Percentiles rank a stretch among this genome's conserved stretches.
Evolutionary conservation across 176 grass and related monocot genomes (phyloP).

Genomic region (Luzula sylvatica): DNA sequence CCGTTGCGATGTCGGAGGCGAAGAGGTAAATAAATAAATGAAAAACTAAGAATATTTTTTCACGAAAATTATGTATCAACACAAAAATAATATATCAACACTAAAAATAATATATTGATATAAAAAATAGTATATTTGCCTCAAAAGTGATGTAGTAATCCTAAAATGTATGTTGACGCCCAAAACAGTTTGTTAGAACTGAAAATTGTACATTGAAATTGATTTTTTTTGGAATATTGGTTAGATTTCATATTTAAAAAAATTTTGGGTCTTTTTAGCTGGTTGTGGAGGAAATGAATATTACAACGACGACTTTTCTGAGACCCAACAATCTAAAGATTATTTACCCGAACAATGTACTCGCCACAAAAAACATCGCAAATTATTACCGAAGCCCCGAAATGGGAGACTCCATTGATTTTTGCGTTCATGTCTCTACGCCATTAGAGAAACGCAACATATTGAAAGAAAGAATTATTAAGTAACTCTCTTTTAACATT

Average conservation of each 20-base stretch:
- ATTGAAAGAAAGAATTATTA: constrained; percentile 43
- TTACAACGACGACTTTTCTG: constrained; percentile 49
- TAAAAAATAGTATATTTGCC: too few relatives aligned
- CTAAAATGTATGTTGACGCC: too few relatives aligned
- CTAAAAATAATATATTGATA: too few relatives aligned
- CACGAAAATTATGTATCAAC: too few relatives aligned
- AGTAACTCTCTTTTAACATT: constrained; percentile 12
- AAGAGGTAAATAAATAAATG: constrained; percentile 36
- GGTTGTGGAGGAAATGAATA: constrained; percentile 72
- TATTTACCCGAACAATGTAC: constrained; percentile 54
- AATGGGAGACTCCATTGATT: constrained; percentile 58
- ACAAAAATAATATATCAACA: too few relatives aligned
- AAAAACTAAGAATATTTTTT: neutral
- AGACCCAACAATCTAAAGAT: constrained; percentile 55
- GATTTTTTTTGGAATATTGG: neutral
- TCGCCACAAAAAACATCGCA: constrained; percentile 54
- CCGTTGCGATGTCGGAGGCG: constrained; percentile 44
- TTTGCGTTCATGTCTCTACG: constrained; percentile 51
- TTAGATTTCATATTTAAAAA: neutral
- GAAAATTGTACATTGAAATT: too few relatives aligned
- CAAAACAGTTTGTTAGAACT: too few relatives aligned
- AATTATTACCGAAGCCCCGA: constrained; percentile 63
- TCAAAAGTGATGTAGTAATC: too few relatives aligned
- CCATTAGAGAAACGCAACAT: constrained; percentile 39
- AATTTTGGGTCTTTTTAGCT: constrained; percentile 20